Percentiles rank a stretch among this genome's conserved stretches.
Evolutionary conservation across 2,329 filamentous ascomycete genomes (phyloP).

Genomic region (Camillea tinctor): DNA sequence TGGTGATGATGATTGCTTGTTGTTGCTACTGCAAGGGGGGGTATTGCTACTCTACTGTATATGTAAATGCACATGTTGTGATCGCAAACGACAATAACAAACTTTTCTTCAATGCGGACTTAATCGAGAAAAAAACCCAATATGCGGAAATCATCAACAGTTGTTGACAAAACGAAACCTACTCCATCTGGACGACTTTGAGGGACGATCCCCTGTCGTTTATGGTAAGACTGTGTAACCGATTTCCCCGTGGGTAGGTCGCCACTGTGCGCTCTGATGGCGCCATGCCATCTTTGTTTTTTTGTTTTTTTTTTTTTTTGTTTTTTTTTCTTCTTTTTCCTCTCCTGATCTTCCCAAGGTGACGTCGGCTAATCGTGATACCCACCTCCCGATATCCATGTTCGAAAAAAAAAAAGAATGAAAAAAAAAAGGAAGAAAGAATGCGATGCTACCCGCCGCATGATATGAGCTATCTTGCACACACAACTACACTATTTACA

Average conservation of each 20-base stretch:
- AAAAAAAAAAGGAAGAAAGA: too few species aligned
- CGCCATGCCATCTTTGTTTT: background rate
- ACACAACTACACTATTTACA: too few species aligned
- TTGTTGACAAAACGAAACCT: background rate
- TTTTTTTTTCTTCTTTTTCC: background rate
- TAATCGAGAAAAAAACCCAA: background rate
- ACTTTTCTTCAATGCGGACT: constrained; percentile 8
- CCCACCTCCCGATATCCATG: background rate
- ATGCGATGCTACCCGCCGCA: background rate
- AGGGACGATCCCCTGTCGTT: background rate
- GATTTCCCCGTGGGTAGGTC: background rate
- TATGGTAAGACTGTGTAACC: background rate
- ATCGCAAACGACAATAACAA: constrained; percentile 3
- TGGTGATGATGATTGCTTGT: too few species aligned
- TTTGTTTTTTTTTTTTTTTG: background rate
- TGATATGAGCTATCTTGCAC: too few species aligned
- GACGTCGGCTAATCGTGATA: background rate
- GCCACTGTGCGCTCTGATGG: background rate
- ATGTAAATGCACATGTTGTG: constrained; percentile 12
- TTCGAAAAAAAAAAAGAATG: too few species aligned
- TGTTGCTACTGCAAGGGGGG: constrained; percentile 1
- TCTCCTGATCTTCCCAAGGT: background rate
- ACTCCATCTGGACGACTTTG: background rate
- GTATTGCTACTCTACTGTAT: too few species aligned
- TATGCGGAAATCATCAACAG: background rate